Percentiles rank a stretch among this genome's conserved stretches.
These are phyloP conservation scores for Naumovozyma dairenensis DNA, from an alignment of 805 yeast species.

Conservation along the genomic window DNA sequence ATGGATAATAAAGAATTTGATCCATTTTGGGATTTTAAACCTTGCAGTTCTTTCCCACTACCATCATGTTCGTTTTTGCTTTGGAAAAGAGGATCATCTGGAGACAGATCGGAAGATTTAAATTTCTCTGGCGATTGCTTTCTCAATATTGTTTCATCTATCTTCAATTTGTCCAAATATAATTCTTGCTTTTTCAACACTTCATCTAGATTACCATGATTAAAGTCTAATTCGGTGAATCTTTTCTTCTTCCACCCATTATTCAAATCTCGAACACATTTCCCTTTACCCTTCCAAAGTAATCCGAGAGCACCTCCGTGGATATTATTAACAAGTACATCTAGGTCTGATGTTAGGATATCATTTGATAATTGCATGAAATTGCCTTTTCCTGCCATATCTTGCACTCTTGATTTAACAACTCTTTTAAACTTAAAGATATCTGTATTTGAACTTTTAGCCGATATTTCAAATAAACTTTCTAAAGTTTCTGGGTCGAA, in stretches of 20 bases:
- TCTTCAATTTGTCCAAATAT: constrained; percentile 6
- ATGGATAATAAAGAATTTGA: constrained; percentile 12
- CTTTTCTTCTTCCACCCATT: constrained; percentile 6
- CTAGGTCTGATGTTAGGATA: constrained; percentile 33
- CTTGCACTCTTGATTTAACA: constrained; percentile 66
- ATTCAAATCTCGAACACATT: constrained; percentile 22
- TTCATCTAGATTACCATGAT: constrained; percentile 19
- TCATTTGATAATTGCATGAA: constrained; percentile 30
- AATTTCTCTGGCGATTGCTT: background rate
- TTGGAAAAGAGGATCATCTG: background rate
- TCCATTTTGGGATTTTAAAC: background rate
- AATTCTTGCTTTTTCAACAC: constrained; percentile 9
- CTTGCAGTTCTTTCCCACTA: background rate
- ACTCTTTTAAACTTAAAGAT: constrained; percentile 49
- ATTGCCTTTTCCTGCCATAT: constrained; percentile 37
- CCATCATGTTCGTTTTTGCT: background rate
- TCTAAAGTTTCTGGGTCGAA: constrained; percentile 50
- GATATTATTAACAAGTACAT: constrained; percentile 21
- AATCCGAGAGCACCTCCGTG: constrained; percentile 31
- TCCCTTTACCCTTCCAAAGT: constrained; percentile 45
- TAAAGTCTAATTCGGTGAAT: constrained; percentile 12
- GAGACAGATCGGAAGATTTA: background rate
- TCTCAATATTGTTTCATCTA: background rate
- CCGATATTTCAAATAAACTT: constrained; percentile 38
- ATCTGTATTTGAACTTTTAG: constrained; percentile 35